Base-by-base conservation (phyloP, 2,329 filamentous ascomycete species). In the Capronia epimyces region DNA sequence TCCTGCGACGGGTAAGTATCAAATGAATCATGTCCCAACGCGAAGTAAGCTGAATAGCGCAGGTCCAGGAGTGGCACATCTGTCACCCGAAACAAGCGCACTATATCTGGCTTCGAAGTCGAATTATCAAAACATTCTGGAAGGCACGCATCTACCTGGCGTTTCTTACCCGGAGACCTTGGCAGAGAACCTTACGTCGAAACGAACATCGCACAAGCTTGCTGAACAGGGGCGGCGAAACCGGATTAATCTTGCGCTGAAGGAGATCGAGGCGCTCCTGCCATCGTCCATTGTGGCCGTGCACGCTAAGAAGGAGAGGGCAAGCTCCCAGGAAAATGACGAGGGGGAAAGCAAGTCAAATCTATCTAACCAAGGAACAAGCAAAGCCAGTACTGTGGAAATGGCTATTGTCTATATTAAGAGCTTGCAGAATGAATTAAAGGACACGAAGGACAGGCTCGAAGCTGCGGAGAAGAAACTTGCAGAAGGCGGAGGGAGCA, bases 371-470 rank as follows among this genome's bases (percentile, higher is more conserved):
- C 78, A 81, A 46, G 82, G 86, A 25, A 89, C 84, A 63, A 96
- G 89, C 70, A 98, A 97, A 68, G 93, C 93, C 1, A 95, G 87
- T 60, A 96, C 94, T 1, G 93, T 98, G n/a, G 93, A 98, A 69
- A 84, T 87, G 70, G 93, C 93, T 1, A 97, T 97, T 62, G 84
- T 90, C 50, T 96, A 97, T 65, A 96, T 98, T 71, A 91, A 88
- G 69, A 79, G 83, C 53, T 70, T 98, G 55, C 83, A 94, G 68
- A 74, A 80, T 61, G 86, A 94, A 65, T 72, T 89, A 13, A 78
- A 76, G 2, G 79, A 81, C 27, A 82, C 83, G 18, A 83, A 82
- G 45, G 73, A 71, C 53, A 74, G 81, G 60, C 79, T 89, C 12
- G 77, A 78, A 20, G 76, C 78, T 49, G 80, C 85, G 13, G 86